Percentiles rank a stretch among this genome's conserved stretches.
phyloP scores from a whole-genome alignment of 2,329 filamentous ascomycete species.

The Aspergillus amoenus region DNA sequence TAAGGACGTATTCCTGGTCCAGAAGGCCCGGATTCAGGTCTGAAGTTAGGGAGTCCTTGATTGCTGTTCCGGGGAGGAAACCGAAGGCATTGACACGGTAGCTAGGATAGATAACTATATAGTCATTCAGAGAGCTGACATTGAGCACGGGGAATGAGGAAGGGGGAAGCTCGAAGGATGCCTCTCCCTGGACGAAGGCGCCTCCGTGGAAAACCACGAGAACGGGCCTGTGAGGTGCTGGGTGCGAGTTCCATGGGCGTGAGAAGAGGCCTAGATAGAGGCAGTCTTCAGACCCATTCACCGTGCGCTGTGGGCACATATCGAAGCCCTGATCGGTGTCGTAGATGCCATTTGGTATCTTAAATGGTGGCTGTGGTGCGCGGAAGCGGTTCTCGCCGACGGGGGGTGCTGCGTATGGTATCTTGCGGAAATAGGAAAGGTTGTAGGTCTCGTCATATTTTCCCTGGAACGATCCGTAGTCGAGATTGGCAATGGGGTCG shows the following conservation, averaged over 20 bases:
- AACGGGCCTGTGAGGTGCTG: slow-evolving; percentile 51
- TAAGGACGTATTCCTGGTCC: slow-evolving; percentile 53
- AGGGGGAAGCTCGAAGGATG: slow-evolving; percentile 56
- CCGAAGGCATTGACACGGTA: slow-evolving; percentile 60
- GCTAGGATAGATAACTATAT: slow-evolving; percentile 54
- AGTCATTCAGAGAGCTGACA: slow-evolving; percentile 51
- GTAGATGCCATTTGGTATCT: slow-evolving; percentile 52
- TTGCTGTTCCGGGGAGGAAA: slow-evolving; percentile 51
- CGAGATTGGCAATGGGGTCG: slow-evolving; percentile 42
- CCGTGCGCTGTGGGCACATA: slow-evolving; percentile 59
- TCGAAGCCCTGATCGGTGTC: slow-evolving; percentile 57
- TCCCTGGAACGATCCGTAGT: slow-evolving; percentile 56
- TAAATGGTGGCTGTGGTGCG: slow-evolving; percentile 56
- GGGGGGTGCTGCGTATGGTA: slow-evolving; percentile 62
- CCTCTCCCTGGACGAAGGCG: slow-evolving; percentile 60
- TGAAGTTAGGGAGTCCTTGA: slow-evolving; percentile 44
- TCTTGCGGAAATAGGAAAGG: slow-evolving; percentile 60
- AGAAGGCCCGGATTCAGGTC: slow-evolving; percentile 55
- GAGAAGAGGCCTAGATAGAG: slow-evolving; percentile 62
- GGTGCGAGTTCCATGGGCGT: slow-evolving; percentile 51
- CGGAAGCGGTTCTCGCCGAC: slow-evolving; percentile 59
- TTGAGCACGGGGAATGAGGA: slow-evolving; percentile 60
- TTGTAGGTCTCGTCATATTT: slow-evolving; percentile 54
- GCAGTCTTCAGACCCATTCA: slow-evolving; percentile 60
- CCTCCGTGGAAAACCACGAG: slow-evolving; percentile 63